Evolutionary conservation across 2,329 filamentous ascomycete genomes (phyloP), one percentile per base, ranked within the genome.

Genomic region (Albifimbria verrucaria): DNA sequence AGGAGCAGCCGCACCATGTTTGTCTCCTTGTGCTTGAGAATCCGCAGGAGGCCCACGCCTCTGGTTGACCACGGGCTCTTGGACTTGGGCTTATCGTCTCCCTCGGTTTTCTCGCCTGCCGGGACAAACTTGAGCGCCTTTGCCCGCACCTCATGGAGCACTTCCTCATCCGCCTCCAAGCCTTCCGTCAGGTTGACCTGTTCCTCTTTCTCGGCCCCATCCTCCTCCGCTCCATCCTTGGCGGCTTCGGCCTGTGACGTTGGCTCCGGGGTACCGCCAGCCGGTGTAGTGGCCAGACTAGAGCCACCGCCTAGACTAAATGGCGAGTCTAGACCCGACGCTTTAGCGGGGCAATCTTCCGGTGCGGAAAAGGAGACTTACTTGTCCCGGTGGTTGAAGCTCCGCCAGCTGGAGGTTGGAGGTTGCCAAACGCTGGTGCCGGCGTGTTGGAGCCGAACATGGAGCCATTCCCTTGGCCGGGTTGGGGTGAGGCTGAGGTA

Each of bases 1-100:
- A 92, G 72, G 20, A 95, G 72, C 45, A 94, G 73, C 41, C 90
- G 83, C 4, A 86, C 80, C 24, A 80, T 77, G 20, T 81, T 83
- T 1, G 85, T 89, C 17, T 79, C 77, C 67, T 89, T 88, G 73
- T 93, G 81, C 69, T 88, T 87, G 56, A 95, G 76, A 15, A 96
- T 67, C 39, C 88, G 86, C 50, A 92, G 73, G 11, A 83, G 80
- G 1, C 91, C 91, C 7, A 90, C 75, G 44, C 90, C 90, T 66
- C 87, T 82, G 1, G 80, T 84, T 25, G 78, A 74, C 89, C 89
- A 95, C 2, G 79, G 77, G 50, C 75, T 81, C 62, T 79, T 76
- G n/a, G 71, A 72, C 62, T 78, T 78, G 48, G 67, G 61, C 65
- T 72, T 72, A 49, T 70, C 72, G 41, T 69, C 72, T 3, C 62